Conservation (phyloP, 2,329 filamentous ascomycete species). For the Ophiostoma ulmi region DNA sequence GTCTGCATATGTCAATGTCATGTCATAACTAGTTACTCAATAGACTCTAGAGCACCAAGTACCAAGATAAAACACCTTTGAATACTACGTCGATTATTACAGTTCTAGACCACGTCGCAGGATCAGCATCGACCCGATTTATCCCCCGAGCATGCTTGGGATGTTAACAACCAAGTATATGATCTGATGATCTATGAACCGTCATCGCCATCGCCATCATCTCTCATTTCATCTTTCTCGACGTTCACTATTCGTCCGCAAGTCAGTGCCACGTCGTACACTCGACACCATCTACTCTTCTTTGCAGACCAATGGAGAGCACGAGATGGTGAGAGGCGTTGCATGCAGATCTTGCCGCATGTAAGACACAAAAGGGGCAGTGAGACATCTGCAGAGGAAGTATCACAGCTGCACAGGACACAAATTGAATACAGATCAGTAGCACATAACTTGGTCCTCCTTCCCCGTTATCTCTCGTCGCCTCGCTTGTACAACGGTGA, state of each 20-base stretch:
- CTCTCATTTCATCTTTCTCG: too few species aligned
- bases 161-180: too few species aligned
- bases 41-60: neutral
- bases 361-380: conserved; percentile 12
- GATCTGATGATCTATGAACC: too few species aligned
- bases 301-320: neutral
- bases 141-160: too few species aligned
- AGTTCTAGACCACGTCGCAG: neutral
- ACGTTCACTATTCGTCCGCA: neutral
- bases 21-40: neutral
- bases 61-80: neutral
- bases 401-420: neutral
- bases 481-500: neutral
- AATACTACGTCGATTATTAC: neutral
- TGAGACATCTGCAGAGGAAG: conserved; percentile 7
- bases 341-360: neutral
- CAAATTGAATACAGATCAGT: too few species aligned
- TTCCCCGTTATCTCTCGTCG: neutral
- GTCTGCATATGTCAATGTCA: neutral
- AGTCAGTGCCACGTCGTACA: neutral
- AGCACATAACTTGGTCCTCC: neutral
- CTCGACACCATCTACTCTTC: neutral
- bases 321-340: neutral
- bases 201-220: too few species aligned
- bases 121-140: too few species aligned